phyloP scores from a whole-genome alignment of 2,329 filamentous ascomycete genomes.

The Cryphonectria nitschkei region DNA sequence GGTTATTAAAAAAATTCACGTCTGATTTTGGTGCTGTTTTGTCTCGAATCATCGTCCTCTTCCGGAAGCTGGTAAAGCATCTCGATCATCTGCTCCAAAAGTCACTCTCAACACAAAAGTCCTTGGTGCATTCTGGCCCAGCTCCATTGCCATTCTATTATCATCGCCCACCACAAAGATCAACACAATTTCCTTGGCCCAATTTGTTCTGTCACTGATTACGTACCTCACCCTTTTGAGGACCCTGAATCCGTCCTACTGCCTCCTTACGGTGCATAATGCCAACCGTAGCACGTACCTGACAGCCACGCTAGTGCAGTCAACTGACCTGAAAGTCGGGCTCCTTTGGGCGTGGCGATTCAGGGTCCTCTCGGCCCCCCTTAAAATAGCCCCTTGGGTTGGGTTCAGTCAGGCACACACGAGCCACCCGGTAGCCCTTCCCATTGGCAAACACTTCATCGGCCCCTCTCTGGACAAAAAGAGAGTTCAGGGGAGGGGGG shows the following conservation, averaged over 20 bases:
- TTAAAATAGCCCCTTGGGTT: conserved; percentile 6
- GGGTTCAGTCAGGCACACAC: conserved; percentile 14
- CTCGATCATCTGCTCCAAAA: too few species aligned
- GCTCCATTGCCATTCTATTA: too few species aligned
- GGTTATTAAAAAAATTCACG: too few species aligned
- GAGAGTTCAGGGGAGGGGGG: neutral
- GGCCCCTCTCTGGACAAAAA: neutral
- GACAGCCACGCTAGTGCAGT: conserved; percentile 18
- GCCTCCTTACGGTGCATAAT: neutral
- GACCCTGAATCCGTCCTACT: neutral
- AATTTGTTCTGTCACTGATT: neutral
- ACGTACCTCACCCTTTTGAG: neutral
- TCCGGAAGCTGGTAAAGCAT: neutral
- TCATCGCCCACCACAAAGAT: neutral
- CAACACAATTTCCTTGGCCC: neutral
- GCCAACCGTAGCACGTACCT: neutral
- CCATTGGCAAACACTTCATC: conserved; percentile 19
- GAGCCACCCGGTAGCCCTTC: conserved; percentile 7
- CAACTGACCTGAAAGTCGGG: conserved; percentile 6
- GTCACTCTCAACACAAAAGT: too few species aligned
- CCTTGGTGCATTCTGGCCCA: too few species aligned
- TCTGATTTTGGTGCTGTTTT: neutral
- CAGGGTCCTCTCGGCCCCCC: neutral
- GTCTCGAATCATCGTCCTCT: neutral
- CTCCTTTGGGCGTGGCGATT: neutral